Evolutionary conservation across 2,329 filamentous ascomycete species (phyloP), one percentile per base, ranked within the genome.

Genomic region (Monosporascus sp.): DNA sequence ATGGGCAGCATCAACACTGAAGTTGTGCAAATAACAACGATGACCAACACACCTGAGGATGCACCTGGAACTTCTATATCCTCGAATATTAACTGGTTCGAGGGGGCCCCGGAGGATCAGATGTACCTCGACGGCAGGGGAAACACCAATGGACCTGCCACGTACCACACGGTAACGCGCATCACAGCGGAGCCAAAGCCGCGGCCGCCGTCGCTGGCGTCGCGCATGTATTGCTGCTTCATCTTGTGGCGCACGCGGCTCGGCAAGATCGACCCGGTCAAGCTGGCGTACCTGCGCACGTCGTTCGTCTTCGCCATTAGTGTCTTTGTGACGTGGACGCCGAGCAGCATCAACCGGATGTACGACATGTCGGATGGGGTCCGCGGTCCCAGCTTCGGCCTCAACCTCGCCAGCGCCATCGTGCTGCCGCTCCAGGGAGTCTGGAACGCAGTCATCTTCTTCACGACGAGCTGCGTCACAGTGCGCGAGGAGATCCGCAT

Each of bases 401-500:
- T 91, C 49, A 87, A 88, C 65, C 78, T 90, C 49, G 80, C 82
- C 1, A 85, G 86, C 7, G 85, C 86, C 2, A 76, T 89, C 2
- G 88, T 92, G 0, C 75, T 93, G 4, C 88, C 89, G 0, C 74
- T 91, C 1, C 89, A 93, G 67, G 89, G 89, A 1, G 80, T 91
- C 35, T 92, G 89, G 88, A 93, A 93, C 65, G 81, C 84, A 31
- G 72, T 89, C 50, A 89, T 94, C 52, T 93, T 91, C 70, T 81
- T 88, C 55, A 79, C 80, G 5, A 88, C 87, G 1, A 89, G 78
- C 58, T 78, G 74, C 72, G 48, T 22, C 0, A 59, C 70, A 43
- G 71, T 77, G 52, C 74, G 70, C 47, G 71, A 69, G 55, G 66
- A 68, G 58, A 26, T 62, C 2, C 57, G 60, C 8, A 55, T 56